Base-by-base conservation (phyloP, 2,329 filamentous ascomycete genomes). In the Monosporascus sp. region DNA sequence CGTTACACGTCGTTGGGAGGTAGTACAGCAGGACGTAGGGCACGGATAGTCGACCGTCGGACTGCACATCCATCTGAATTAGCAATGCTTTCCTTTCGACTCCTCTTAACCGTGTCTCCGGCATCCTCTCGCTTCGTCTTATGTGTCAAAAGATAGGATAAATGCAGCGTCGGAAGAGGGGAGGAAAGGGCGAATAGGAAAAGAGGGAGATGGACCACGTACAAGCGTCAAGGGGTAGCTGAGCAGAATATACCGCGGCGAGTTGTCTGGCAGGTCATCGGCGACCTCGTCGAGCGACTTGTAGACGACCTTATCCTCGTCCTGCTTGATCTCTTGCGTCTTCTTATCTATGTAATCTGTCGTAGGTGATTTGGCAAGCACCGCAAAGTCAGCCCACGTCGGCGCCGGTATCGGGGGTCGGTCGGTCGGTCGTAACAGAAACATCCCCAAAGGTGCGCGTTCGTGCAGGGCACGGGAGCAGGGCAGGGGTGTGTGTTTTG, bases 1-100 rank as follows among this genome's bases (percentile, higher is more conserved):
- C 84, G 70, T 96, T 97, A 75, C 90, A 94, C 48, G 93, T 97
- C 50, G 87, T 88, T 7, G 94, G 94, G 22, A 97, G 84, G 75
- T 96, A 97, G 77, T 96, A 97, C 22, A 99, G 76, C 69, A 97
- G 83, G 47, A 97, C 91, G 70, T 99, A 99, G 9, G 94, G 94
- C 3, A 96, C 91, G 5, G 90, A 88, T 44, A 91, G 72, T 27
- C 94, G 86, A 53, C 94, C 94, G 50, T 89, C 91, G 45, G 85
- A 77, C 90, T 95, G 60, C 26, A 19, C n/a, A 48, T 27, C 50
- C 31, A 34, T 11, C 31, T 5, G 3, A 34, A 34, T 34, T 14
- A 34, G 11, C 31, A 34, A 5, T 9, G 14, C 31, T 4, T 14
- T 34, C 31, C 11, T 14, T 34, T 14, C 1, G 31, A 34, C 31